These are phyloP conservation scores for Penicillium oxalicum DNA, from an alignment of 2,329 filamentous ascomycete genomes.

Conservation along the genomic window DNA sequence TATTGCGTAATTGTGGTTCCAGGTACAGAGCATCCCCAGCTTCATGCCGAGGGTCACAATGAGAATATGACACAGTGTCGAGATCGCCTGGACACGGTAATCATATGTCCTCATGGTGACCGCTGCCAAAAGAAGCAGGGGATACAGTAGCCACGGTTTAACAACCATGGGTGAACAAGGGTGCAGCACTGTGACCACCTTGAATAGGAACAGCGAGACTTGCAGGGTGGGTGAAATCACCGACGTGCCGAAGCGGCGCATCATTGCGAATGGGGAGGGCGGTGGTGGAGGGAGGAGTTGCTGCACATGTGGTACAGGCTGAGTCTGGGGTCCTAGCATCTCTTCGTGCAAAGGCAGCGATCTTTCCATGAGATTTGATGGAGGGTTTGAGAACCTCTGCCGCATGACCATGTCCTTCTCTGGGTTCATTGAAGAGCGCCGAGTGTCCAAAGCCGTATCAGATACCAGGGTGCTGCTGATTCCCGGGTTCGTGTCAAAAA, in stretches of 20 bases:
- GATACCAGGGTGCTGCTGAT: constrained; percentile 13
- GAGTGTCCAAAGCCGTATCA: constrained; percentile 11
- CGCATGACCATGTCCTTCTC: constrained; percentile 32
- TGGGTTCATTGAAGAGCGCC: constrained; percentile 17
- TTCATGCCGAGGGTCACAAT: constrained; percentile 40
- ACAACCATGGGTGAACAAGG: constrained; percentile 68
- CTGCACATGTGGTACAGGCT: constrained; percentile 1
- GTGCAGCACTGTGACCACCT: constrained; percentile 58
- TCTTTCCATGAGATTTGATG: constrained; percentile 21
- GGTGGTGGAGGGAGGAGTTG: constrained; percentile 41
- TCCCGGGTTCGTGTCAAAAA: constrained; percentile 21
- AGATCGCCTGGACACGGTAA: constrained; percentile 33
- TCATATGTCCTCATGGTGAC: constrained; percentile 50
- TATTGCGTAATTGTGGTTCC: constrained; percentile 10
- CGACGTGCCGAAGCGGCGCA: constrained; percentile 17
- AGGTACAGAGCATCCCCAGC: constrained; percentile 30
- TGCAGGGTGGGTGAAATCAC: constrained; percentile 44
- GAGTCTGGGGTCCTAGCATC: neutral
- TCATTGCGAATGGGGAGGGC: constrained; percentile 26
- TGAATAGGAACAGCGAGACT: constrained; percentile 60
- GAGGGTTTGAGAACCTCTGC: constrained; percentile 23
- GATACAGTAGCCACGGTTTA: constrained; percentile 59
- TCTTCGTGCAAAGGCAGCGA: neutral
- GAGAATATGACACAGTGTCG: constrained; percentile 45
- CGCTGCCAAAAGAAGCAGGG: constrained; percentile 62